Conservation (phyloP, 371 early-diverging fungal genomes). For the Syncephalastrum sp. region DNA sequence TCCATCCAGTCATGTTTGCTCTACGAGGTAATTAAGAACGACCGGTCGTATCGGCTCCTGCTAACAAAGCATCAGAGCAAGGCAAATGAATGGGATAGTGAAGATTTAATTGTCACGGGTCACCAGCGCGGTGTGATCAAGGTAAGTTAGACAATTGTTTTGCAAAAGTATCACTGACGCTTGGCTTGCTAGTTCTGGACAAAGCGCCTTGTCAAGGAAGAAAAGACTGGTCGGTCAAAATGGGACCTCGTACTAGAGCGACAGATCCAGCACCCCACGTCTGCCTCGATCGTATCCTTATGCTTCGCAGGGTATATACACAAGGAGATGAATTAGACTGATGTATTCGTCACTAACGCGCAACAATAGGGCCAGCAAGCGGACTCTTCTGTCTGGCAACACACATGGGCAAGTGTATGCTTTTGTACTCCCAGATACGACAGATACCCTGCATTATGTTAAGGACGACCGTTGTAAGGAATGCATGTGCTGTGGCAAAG, state of each 20-base stretch:
- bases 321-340: too few relatives aligned
- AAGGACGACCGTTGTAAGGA: slow-evolving; percentile 56
- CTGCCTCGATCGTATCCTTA: slow-evolving; percentile 44
- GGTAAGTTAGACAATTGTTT: slow-evolving; percentile 10
- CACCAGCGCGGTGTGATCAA: slow-evolving; percentile 55
- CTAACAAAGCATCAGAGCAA: slow-evolving; percentile 34
- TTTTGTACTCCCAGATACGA: slow-evolving; percentile 70
- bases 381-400: slow-evolving; percentile 65
- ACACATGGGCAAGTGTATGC: slow-evolving; percentile 56
- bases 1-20: slow-evolving; percentile 58
- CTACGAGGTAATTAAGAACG: slow-evolving; percentile 42
- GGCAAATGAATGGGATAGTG: slow-evolving; percentile 33
- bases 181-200: slow-evolving; percentile 37
- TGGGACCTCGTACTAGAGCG: slow-evolving; percentile 36
- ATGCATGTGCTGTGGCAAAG: slow-evolving; percentile 57
- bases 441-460: slow-evolving; percentile 63
- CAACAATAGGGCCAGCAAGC: slow-evolving; percentile 29
- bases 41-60: background rate
- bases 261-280: slow-evolving; percentile 26
- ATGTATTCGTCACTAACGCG: too few relatives aligned
- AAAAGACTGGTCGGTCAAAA: slow-evolving; percentile 24
- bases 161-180: background rate
- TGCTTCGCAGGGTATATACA: slow-evolving; percentile 45
- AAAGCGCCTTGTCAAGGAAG: slow-evolving; percentile 30
- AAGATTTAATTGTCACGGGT: slow-evolving; percentile 59